Conservation (phyloP, 176 grass and related monocot genomes). For the Lolium rigidum region DNA sequence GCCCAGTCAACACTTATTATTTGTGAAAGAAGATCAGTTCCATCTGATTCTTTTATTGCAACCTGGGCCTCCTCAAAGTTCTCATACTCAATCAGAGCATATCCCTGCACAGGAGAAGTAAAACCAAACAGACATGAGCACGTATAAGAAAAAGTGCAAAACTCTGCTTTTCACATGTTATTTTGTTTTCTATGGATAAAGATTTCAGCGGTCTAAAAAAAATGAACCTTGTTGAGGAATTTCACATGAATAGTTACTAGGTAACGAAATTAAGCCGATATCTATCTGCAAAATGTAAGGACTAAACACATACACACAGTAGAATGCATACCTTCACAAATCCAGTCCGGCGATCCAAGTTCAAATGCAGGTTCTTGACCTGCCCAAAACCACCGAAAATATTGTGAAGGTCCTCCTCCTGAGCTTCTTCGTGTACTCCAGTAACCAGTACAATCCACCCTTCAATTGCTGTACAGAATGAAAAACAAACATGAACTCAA, state of each 20-base stretch:
- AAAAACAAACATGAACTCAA: constrained; percentile 21
- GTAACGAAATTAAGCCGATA: neutral
- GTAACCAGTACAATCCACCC: constrained; percentile 88
- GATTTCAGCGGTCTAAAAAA: constrained; percentile 17
- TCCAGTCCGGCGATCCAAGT: constrained; percentile 85
- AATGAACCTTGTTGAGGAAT: neutral
- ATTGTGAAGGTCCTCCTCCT: constrained; percentile 84
- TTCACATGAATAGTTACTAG: neutral
- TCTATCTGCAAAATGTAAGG: neutral
- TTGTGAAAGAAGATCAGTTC: constrained; percentile 53
- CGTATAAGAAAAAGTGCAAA: constrained; percentile 7
- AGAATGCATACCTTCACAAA: constrained; percentile 76
- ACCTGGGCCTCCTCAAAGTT: constrained; percentile 61
- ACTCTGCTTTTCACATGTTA: neutral
- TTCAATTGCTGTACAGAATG: constrained; percentile 69
- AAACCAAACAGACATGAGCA: neutral
- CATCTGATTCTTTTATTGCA: constrained; percentile 71
- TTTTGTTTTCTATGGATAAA: neutral
- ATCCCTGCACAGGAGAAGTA: constrained; percentile 47
- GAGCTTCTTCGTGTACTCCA: constrained; percentile 86
- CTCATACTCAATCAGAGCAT: constrained; percentile 74
- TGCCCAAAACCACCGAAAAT: constrained; percentile 75
- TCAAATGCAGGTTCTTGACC: constrained; percentile 92
- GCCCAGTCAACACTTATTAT: constrained; percentile 73
- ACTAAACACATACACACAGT: neutral